Evolutionary conservation across 805 yeast genomes (phyloP).

Genomic region (Kodamaea nitidulidarum): DNA sequence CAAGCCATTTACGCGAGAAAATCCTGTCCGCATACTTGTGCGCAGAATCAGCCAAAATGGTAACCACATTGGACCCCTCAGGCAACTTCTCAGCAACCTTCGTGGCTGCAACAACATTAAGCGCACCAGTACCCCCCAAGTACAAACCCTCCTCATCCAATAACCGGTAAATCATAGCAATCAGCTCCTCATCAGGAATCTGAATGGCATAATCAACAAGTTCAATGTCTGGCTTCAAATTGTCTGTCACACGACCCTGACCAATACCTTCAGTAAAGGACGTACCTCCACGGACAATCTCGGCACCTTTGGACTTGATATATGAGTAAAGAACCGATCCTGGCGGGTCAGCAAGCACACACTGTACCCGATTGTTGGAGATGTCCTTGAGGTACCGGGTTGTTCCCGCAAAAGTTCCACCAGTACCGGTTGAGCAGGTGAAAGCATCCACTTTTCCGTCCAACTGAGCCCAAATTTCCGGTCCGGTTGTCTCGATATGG

Average conservation of each 20-base stretch:
- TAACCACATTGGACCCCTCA: conserved; percentile 76
- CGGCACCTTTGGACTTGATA: conserved; percentile 59
- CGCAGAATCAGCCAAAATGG: conserved; percentile 86
- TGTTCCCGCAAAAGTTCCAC: conserved; percentile 87
- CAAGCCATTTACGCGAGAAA: conserved; percentile 74
- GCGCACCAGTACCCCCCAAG: conserved; percentile 86
- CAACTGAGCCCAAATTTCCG: conserved; percentile 86
- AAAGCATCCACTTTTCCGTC: conserved; percentile 76
- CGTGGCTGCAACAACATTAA: conserved; percentile 86
- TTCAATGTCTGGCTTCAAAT: conserved; percentile 67
- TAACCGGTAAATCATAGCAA: conserved; percentile 77
- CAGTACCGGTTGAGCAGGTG: conserved; percentile 90
- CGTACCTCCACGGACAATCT: conserved; percentile 68
- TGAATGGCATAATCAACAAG: conserved; percentile 75
- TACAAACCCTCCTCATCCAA: conserved; percentile 88
- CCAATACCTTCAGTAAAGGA: conserved; percentile 96
- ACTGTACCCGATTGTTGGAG: conserved; percentile 56
- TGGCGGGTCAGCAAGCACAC: conserved; percentile 88
- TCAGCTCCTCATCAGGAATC: conserved; percentile 75
- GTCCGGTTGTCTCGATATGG: conserved; percentile 87
- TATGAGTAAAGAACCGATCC: conserved; percentile 83
- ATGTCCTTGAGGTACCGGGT: conserved; percentile 73
- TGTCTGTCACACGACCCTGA: conserved; percentile 87
- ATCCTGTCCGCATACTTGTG: conserved; percentile 82
- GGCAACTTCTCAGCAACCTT: conserved; percentile 74